phyloP scores from a whole-genome alignment of 78 protist genomes.

The slime mould (Dictyostelium discoideum) region DNA sequence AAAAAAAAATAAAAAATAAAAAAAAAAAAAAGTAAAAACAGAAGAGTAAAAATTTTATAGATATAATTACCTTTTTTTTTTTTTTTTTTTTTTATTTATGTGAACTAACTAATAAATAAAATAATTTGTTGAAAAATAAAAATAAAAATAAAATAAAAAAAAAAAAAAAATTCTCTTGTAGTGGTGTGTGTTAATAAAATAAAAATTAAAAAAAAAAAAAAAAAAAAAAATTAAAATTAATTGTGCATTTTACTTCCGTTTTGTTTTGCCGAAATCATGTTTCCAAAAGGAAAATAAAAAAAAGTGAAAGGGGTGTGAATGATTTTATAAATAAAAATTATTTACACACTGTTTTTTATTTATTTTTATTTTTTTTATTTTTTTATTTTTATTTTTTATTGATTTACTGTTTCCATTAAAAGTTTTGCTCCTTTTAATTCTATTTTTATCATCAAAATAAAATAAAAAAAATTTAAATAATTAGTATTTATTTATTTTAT shows the following conservation, averaged over 20 bases:
- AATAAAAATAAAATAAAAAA: not conserved
- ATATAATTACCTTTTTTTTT: not conserved
- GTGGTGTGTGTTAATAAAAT: not conserved
- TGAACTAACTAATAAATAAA: not conserved
- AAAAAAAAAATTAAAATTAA: not conserved
- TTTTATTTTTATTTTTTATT: not conserved
- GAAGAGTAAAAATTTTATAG: not conserved
- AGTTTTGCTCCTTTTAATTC: conserved; percentile 60
- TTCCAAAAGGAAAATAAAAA: not conserved
- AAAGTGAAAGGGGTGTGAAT: not conserved
- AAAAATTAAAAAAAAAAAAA: not conserved
- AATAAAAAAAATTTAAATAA: not conserved
- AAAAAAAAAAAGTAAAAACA: not conserved
- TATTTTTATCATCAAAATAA: not conserved
- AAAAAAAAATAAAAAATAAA: not conserved
- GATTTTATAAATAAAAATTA: not conserved
- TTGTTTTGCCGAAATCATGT: not conserved
- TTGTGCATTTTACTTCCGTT: not conserved
- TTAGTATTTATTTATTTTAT: not conserved
- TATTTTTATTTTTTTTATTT: not conserved
- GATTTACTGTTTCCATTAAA: conserved; percentile 34
- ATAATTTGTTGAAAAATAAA: not conserved
- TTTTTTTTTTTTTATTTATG: not conserved
- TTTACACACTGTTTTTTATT: not conserved
- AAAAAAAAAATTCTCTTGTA: not conserved